Evolutionary conservation across 2,329 filamentous ascomycete genomes (phyloP), one percentile per base, ranked within the genome.

Genomic region (Penicillium paneum): DNA sequence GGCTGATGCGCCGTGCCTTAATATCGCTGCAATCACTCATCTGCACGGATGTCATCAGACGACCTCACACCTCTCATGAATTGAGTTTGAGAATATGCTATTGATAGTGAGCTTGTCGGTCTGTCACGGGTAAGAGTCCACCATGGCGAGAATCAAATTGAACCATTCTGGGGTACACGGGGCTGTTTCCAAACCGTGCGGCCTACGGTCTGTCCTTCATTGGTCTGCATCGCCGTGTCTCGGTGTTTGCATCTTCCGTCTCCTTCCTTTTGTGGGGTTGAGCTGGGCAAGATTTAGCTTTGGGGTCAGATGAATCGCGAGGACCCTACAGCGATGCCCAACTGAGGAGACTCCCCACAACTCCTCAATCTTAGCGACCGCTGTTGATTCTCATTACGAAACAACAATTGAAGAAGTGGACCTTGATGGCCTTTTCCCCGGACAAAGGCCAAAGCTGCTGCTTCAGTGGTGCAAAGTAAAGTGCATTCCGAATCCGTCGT

Each of bases 1-100:
- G 53, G 19, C 21, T 45, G 10, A 36, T 56, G 42, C 45, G 12
- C 21, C 28, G 53, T 61, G 32, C 55, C 55, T 61, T 56, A 59
- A 48, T 55, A 59, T 58, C 49, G 26, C 24, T 11, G 8, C 28
- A 6, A 39, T 17, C 11, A 6, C 41, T 26, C 38, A 21, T 24
- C 15, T 45, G 8, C 42, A 31, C 19, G 24, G 21, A 7, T 29
- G 12, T 10, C 1, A n/a, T 12, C 10, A 36, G n/a, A 47, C 2
- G n/a, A 19, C 6, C 6, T 10, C 15, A 6, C n/a, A 34, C 10
- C 13, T 8, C 1, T 26, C 21, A 35, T 29, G 15, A 17, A 15
- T 11, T 45, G 42, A 41, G 8, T 26, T 34, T 7, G 6, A 24
- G 26, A 40, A 42, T 15, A 28, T 24, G 26, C 35, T 28, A 29